Evolutionary conservation across 1,139 yeast species (phyloP), one percentile per base, ranked within the genome.

Genomic region (Candida sp.): DNA sequence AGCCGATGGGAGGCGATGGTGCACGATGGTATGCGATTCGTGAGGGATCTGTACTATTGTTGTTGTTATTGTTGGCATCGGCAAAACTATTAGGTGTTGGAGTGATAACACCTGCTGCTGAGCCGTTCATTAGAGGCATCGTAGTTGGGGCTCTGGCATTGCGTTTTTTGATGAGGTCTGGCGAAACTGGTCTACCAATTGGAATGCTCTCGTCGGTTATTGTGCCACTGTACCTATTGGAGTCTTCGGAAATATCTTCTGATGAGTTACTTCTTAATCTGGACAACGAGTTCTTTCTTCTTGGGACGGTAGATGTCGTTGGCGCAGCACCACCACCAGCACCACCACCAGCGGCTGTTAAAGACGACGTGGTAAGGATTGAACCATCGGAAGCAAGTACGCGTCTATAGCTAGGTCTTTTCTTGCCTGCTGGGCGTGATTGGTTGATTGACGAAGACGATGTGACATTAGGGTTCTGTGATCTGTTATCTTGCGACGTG

Each of bases 201-300:
- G 39, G 33, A 4, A 31, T 32, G 23, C 32, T 31, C 3, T 45
- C 48, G 30, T 22, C 28, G 17, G 25, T 27, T n/a, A 35, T 26
- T 7, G 5, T 26, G 23, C 11, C 12, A 17, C 35, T 44, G 12
- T 22, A 34, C 5, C 46, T 35, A 35, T 44, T 32, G 4, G 46
- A 44, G 32, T 45, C 50, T 27, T 40, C 46, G 52, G 17, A 63
- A 8, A 75, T 69, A 37, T 74, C 79, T 33, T 72, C 78, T 0
- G 79, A 74, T 0, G 78, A 73, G 50, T 72, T 74, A 50, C 73
- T 68, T 4, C 78, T 71, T 7, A 75, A 67, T 49, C 69, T 75
- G 1, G 75, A 63, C 11, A 75, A 59, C 6, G 74, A 67, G 12
- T 63, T 54, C 50, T 66, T 67, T 58, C 69, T 72, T 17, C 59